phyloP scores from a whole-genome alignment of 2,329 filamentous ascomycete species.

The Fusarium ramigenum region DNA sequence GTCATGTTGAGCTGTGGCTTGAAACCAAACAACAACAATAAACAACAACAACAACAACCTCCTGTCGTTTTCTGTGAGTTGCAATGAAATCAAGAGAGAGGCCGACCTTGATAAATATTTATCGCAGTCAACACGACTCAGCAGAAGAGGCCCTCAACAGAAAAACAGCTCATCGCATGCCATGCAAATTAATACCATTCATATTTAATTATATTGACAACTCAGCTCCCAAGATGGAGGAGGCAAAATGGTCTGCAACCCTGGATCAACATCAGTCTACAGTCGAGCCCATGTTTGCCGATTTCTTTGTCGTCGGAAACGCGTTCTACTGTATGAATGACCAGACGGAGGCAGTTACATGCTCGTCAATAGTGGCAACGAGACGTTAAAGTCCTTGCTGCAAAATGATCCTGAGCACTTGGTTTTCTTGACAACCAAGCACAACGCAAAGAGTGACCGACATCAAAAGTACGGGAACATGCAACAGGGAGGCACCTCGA shows the following conservation, averaged over 20 bases:
- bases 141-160: not conserved
- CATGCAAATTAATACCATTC: not conserved
- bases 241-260: rapidly evolving
- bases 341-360: not conserved
- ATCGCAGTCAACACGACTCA: not conserved
- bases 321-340: not conserved
- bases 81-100: not conserved
- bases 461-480: not conserved
- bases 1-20: too few species aligned
- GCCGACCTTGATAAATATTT: not conserved
- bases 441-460: not conserved
- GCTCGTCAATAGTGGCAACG: not conserved
- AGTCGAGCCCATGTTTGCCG: rapidly evolving
- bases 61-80: rapidly evolving
- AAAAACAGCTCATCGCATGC: not conserved
- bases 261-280: too few species aligned
- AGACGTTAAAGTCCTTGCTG: not conserved
- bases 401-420: rapidly evolving
- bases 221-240: rapidly evolving
- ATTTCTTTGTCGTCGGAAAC: not conserved
- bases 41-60: not conserved
- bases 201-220: not conserved
- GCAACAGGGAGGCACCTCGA: too few species aligned
- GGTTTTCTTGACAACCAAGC: rapidly evolving
- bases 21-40: not conserved